phyloP scores from a whole-genome alignment of 2,329 filamentous ascomycete species.

The Aureobasidium sp. region DNA sequence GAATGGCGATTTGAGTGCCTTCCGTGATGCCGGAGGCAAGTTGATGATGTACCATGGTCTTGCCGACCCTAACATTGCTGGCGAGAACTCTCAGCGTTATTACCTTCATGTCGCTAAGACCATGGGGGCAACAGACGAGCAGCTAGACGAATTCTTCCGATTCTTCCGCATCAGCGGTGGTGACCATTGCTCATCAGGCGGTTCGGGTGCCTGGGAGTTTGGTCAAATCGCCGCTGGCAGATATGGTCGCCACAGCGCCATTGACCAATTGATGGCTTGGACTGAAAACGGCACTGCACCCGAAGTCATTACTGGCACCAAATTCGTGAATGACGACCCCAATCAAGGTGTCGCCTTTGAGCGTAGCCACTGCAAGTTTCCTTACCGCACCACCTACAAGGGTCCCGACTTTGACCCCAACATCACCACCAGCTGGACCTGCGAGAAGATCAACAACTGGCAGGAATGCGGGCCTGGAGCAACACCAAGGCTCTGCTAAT shows the following conservation, averaged over 20 bases:
- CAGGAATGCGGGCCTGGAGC: slow-evolving; percentile 16
- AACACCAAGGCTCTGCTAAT: slow-evolving; percentile 14
- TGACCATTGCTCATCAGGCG: slow-evolving; percentile 45
- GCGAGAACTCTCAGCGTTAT: slow-evolving; percentile 41
- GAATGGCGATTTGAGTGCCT: slow-evolving; percentile 34
- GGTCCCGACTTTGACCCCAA: slow-evolving; percentile 23
- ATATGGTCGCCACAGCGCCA: slow-evolving; percentile 37
- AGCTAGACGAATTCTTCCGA: slow-evolving; percentile 39
- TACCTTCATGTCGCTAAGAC: slow-evolving; percentile 40
- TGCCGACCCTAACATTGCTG: slow-evolving; percentile 40
- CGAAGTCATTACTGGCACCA: slow-evolving; percentile 34
- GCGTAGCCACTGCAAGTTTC: slow-evolving; percentile 36
- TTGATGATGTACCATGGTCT: slow-evolving; percentile 38
- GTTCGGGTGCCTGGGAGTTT: slow-evolving; percentile 39
- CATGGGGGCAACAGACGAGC: slow-evolving; percentile 26
- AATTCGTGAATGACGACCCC: slow-evolving; percentile 34
- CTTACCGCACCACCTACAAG: slow-evolving; percentile 21
- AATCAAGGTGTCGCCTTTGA: slow-evolving; percentile 34
- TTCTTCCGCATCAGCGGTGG: slow-evolving; percentile 49
- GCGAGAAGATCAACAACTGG: slow-evolving; percentile 18
- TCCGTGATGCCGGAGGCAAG: slow-evolving; percentile 37
- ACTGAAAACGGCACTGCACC: slow-evolving; percentile 29
- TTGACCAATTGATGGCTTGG: slow-evolving; percentile 40
- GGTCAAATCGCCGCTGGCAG: slow-evolving; percentile 29
- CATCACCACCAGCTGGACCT: slow-evolving; percentile 26